Base-by-base conservation (phyloP, 129 eudicot genomes). In the Lactuca saligna region DNA sequence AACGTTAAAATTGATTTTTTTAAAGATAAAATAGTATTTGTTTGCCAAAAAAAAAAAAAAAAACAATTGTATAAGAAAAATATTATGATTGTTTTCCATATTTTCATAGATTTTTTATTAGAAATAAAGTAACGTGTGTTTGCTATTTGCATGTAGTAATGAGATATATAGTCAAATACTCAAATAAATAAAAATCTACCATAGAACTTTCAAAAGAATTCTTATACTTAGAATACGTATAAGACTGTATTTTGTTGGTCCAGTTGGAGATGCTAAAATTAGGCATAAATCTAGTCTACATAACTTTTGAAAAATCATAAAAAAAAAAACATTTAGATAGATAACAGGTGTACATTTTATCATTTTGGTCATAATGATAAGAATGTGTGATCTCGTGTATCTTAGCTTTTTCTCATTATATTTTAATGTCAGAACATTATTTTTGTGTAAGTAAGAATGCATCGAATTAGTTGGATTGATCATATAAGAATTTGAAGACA, bases 161-260 rank as follows among this genome's bases (percentile, higher is more conserved):
- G 15, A 33, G 14, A 58, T 11, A 58, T 11, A 46, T 46, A 11
- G 51, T 46, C 51, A 46, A 46, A 8, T 9, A 25, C 1, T 25
- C 29, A 25, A 25, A 25, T 25, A 25, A 57, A 57, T 25, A 58
- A 49, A 46, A 25, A 15, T 39, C 44, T 37, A 41, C 35, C 10
- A 16, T 37, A 46, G 38, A 54, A 34, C 14, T 49, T 66, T n/a
- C 46, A 66, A 66, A 10, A 29, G 57, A n/a, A 14, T 33, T 49
- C 20, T 13, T 34, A 33, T 66, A 66, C 9, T 15, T 5, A 54
- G 14, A 33, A 33, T 14, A 54, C 73, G 63, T 54, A 39, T 39
- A 37, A 68, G 50, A 68, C 6, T 16, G 73, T 38, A 54, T 16
- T 68, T 35, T n/a, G 20, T 54, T 68, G 73, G 63, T 68, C 62